A percentile compares a stretch with the other conserved stretches of the same genome.
These are phyloP conservation scores for Globisporangium okanoganense DNA, from an alignment of 352 stramenopile genomes.

Conservation along the genomic window DNA sequence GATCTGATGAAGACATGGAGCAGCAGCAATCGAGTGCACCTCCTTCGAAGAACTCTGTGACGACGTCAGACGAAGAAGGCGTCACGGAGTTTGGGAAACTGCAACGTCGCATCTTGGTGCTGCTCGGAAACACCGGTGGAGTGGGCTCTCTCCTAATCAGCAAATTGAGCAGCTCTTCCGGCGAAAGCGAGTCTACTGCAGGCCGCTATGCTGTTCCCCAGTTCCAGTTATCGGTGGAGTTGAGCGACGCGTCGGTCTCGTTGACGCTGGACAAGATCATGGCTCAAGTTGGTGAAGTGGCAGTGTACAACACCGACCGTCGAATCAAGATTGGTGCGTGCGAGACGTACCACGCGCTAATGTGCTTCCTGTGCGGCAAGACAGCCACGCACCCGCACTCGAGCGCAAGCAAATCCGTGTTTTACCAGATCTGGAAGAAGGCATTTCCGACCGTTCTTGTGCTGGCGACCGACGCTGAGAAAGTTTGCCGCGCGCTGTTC, in stretches of 20 bases:
- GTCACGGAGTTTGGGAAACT: conserved; percentile 37
- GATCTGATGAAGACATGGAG: conserved; percentile 21
- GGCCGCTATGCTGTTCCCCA: conserved; percentile 10
- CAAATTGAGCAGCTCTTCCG: conserved; percentile 14
- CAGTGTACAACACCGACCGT: conserved; percentile 46
- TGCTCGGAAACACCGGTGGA: conserved; percentile 55
- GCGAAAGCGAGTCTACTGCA: conserved; percentile 5
- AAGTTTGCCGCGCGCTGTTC: conserved; percentile 67
- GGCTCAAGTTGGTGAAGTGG: conserved; percentile 43
- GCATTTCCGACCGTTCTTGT: conserved; percentile 48
- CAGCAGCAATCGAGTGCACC: conserved; percentile 1
- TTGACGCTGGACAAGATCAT: conserved; percentile 50
- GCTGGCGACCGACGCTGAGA: conserved; percentile 65
- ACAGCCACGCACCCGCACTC: conserved; percentile 62
- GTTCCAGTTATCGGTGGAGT: conserved; percentile 39
- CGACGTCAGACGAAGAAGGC: conserved; percentile 12
- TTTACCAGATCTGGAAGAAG: conserved; percentile 50
- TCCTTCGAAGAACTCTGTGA: conserved; percentile 9
- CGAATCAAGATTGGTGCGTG: conserved; percentile 54
- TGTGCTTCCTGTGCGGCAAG: conserved; percentile 67
- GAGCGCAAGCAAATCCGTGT: conserved; percentile 56
- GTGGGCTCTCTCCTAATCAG: conserved; percentile 46
- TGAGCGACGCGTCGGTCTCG: conserved; percentile 36
- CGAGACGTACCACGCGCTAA: conserved; percentile 68
- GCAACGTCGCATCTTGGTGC: conserved; percentile 53